Conservation (phyloP, 2,329 filamentous ascomycete species). For the Colletotrichum gloeosporioides region DNA sequence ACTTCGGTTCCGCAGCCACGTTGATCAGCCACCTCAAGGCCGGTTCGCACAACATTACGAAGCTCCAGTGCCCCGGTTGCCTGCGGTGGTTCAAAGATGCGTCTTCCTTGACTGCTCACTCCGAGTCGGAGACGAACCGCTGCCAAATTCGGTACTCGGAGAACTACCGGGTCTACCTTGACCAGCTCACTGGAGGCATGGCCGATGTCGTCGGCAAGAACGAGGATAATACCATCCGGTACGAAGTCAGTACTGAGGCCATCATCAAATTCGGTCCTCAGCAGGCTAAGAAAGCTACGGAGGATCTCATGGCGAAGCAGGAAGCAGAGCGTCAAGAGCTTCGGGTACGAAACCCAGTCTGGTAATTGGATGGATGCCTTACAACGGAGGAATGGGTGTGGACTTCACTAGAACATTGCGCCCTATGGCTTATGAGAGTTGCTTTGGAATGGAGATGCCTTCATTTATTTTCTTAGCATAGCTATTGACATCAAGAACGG, state of each 20-base stretch:
- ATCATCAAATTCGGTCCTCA: conserved; percentile 10
- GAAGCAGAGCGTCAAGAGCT: not conserved
- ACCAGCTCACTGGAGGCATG: conserved; percentile 44
- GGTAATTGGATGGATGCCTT: not conserved
- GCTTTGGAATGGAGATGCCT: not conserved
- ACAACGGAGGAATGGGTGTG: not conserved
- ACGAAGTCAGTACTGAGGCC: conserved; percentile 28
- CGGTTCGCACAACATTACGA: conserved; percentile 39
- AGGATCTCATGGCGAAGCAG: conserved; percentile 1
- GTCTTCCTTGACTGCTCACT: conserved; percentile 52
- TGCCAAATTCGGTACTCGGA: conserved; percentile 49
- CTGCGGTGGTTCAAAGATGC: conserved; percentile 43
- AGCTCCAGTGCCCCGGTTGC: conserved; percentile 52
- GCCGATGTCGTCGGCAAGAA: conserved; percentile 37
- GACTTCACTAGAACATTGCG: not conserved
- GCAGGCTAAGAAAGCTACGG: conserved; percentile 23
- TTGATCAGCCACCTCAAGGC: conserved; percentile 51
- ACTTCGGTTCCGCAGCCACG: conserved; percentile 35
- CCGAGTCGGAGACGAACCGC: conserved; percentile 45
- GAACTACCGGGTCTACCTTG: conserved; percentile 41
- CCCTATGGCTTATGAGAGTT: not conserved
- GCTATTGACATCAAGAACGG: not conserved
- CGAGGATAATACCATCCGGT: conserved; percentile 38
- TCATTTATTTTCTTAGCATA: not conserved
- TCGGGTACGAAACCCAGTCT: not conserved